These are phyloP conservation scores for Casuarina glauca DNA, from an alignment of 306 rosid genomes.

Conservation along the genomic window DNA sequence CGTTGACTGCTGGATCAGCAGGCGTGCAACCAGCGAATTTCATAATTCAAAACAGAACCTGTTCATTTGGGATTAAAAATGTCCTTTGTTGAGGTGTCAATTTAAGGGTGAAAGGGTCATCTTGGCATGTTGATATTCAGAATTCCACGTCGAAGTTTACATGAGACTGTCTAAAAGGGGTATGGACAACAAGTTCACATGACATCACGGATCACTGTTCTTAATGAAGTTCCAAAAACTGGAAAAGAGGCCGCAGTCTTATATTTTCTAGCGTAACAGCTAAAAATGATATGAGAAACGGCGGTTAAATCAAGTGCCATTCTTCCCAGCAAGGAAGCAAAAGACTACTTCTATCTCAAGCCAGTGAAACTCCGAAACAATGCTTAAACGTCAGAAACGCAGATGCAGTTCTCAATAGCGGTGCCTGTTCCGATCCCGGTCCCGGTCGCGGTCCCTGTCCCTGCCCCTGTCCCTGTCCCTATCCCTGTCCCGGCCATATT, in stretches of 20 bases:
- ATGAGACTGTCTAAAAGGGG: neutral
- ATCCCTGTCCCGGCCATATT: constrained; percentile 77
- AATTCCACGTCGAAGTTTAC: neutral
- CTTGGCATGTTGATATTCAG: neutral
- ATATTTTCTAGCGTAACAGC: neutral
- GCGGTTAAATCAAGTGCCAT: constrained; percentile 9
- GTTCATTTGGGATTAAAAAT: too few relatives aligned
- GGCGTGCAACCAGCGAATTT: too few relatives aligned
- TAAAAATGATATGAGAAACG: constrained; percentile 7
- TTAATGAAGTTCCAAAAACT: neutral
- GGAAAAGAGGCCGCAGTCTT: neutral
- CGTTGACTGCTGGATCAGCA: too few relatives aligned
- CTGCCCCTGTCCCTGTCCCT: constrained; percentile 40
- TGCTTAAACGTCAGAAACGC: constrained; percentile 14
- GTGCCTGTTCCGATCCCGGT: constrained; percentile 47
- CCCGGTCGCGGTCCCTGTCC: constrained; percentile 55
- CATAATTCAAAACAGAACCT: too few relatives aligned
- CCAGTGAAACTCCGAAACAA: constrained; percentile 17
- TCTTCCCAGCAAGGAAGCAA: constrained; percentile 16
- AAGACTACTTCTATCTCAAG: constrained; percentile 16
- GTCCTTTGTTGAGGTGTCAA: too few relatives aligned
- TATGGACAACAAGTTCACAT: constrained; percentile 5
- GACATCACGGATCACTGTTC: neutral
- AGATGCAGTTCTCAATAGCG: constrained; percentile 45
- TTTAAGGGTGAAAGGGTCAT: neutral